Evolutionary conservation across 1,139 yeast species (phyloP).

Genomic region (Fermentozyma sake): DNA sequence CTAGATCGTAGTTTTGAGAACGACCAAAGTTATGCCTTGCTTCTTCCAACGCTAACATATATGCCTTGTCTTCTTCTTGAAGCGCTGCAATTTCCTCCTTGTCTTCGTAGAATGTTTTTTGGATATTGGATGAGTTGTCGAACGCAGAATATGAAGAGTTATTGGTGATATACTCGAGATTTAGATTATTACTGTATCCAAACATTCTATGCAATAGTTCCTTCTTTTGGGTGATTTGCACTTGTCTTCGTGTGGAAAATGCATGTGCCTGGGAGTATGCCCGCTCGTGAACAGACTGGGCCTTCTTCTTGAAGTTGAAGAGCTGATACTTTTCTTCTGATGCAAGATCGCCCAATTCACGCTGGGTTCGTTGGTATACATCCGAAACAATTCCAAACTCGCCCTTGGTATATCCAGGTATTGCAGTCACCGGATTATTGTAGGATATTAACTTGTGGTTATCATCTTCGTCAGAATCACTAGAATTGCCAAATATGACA

Average conservation of each 20-base stretch:
- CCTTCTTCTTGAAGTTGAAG: constrained; percentile 30
- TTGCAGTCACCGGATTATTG: constrained; percentile 22
- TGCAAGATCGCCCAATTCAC: constrained; percentile 2
- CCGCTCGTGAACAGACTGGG: constrained; percentile 31
- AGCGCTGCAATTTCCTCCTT: constrained; percentile 35
- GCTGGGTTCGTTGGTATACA: constrained; percentile 12
- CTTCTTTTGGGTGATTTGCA: constrained; percentile 41
- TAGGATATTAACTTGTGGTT: constrained; percentile 6
- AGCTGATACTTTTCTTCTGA: constrained; percentile 26
- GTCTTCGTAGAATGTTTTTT: constrained; percentile 41
- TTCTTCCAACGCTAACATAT: constrained; percentile 17
- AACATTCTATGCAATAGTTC: constrained; percentile 36
- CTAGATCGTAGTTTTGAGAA: constrained; percentile 2
- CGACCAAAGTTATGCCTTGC: constrained; percentile 4
- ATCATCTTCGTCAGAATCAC: constrained; percentile 13
- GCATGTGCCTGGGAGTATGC: constrained; percentile 32
- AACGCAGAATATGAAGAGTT: constrained; percentile 37
- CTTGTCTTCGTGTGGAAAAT: constrained; percentile 33
- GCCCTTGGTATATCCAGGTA: constrained; percentile 40
- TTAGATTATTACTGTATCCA: constrained; percentile 36
- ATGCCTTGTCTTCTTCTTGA: constrained; percentile 34
- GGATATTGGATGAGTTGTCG: constrained; percentile 34
- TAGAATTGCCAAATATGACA: constrained; percentile 28
- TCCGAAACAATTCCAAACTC: constrained; percentile 25
- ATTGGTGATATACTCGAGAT: constrained; percentile 40